These are phyloP conservation scores for Pseudocohnilembus persalinus DNA, from an alignment of 169 alveolate species.

Conservation along the genomic window DNA sequence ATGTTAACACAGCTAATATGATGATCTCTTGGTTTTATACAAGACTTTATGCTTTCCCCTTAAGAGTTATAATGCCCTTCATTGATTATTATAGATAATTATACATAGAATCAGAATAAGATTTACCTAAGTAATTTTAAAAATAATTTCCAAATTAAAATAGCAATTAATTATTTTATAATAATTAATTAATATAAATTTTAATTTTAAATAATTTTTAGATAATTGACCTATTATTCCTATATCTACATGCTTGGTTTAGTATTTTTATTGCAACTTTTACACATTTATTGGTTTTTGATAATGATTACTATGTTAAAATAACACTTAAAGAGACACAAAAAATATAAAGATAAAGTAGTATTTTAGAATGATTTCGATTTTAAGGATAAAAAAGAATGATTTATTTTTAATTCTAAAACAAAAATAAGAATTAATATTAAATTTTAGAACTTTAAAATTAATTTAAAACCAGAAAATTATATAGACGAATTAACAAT, in stretches of 20 bases:
- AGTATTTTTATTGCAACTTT: neutral
- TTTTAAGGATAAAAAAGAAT: too few species aligned
- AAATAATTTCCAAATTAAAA: neutral
- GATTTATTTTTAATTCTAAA: too few species aligned
- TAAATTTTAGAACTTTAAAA: too few species aligned
- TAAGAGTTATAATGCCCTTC: neutral
- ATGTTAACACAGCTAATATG: neutral
- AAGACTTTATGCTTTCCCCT: neutral
- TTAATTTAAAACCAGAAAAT: too few species aligned
- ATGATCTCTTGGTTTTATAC: neutral
- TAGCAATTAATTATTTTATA: neutral
- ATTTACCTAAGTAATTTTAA: too few species aligned
- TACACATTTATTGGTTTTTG: neutral
- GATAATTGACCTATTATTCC: neutral
- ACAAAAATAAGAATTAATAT: too few species aligned
- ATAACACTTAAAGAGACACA: neutral
- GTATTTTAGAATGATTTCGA: neutral
- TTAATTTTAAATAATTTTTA: too few species aligned
- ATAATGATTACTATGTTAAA: neutral
- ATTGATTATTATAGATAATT: too few species aligned
- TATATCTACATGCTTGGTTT: neutral
- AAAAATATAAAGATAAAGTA: too few species aligned
- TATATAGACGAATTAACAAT: too few species aligned
- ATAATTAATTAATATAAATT: too few species aligned
- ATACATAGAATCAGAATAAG: too few species aligned